Evolutionary conservation across 164 flowering plant species (phyloP).

Genomic region (Nymphaea colorata): DNA sequence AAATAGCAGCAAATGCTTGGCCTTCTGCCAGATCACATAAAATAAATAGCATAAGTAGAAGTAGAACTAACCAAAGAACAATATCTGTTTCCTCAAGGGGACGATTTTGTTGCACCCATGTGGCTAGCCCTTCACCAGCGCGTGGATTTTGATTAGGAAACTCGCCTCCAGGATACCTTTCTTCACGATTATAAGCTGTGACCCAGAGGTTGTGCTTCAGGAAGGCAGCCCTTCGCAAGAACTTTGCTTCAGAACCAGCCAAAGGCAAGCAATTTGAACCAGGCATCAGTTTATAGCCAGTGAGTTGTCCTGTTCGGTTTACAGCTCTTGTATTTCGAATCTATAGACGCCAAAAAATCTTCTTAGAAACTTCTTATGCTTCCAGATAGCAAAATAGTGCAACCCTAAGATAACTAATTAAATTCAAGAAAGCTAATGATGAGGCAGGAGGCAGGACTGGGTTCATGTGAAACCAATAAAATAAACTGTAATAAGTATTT

Average conservation of each 20-base stretch:
- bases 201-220: conserved; percentile 92
- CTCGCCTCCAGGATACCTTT: conserved; percentile 83
- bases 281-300: conserved; percentile 78
- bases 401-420: too few relatives aligned
- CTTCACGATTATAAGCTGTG: conserved; percentile 51
- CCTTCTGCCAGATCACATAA: too few relatives aligned
- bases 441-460: too few relatives aligned
- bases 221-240: conserved; percentile 76
- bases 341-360: conserved; percentile 18
- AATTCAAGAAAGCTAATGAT: too few relatives aligned
- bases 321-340: conserved; percentile 73
- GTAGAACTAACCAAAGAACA: conserved; percentile 66
- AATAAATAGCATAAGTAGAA: not conserved
- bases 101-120: conserved; percentile 72
- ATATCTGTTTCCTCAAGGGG: conserved; percentile 67
- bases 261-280: conserved; percentile 83
- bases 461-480: too few relatives aligned
- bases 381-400: too few relatives aligned
- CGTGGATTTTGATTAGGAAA: conserved; percentile 95
- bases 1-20: too few relatives aligned
- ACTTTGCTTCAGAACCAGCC: conserved; percentile 75
- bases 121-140: conserved; percentile 63
- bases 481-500: too few relatives aligned
- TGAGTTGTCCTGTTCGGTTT: conserved; percentile 73
- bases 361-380: too few relatives aligned